phyloP scores from a whole-genome alignment of 495 filamentous ascomycete species.

The Penicillium dipodomyicola region DNA sequence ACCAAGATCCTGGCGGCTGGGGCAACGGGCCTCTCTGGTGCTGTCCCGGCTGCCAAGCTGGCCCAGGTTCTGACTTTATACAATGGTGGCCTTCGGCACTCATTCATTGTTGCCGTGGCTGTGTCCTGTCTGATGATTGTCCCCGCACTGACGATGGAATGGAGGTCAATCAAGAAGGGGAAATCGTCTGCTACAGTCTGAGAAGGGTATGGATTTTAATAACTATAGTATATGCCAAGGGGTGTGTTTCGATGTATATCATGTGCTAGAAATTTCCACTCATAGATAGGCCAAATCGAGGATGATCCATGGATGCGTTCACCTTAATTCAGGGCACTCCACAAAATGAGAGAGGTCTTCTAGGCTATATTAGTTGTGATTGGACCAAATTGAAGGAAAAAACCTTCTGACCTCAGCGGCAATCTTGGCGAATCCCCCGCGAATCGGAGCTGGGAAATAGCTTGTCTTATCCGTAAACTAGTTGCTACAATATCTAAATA shows the following conservation, averaged over 20 bases:
- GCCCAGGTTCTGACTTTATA: constrained; percentile 50
- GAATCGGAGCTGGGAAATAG: too few relatives aligned
- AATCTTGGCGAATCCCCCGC: too few relatives aligned
- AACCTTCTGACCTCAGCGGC: too few relatives aligned
- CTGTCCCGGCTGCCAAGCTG: constrained; percentile 44
- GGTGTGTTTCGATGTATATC: not conserved
- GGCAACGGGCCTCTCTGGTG: constrained; percentile 19
- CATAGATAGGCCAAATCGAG: not conserved
- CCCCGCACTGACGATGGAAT: constrained; percentile 56
- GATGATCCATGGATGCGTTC: too few relatives aligned
- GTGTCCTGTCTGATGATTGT: constrained; percentile 52
- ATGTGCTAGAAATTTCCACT: not conserved
- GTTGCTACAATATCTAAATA: too few relatives aligned
- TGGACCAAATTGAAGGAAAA: too few relatives aligned
- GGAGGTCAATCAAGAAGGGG: constrained; percentile 55
- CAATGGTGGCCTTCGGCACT: constrained; percentile 53
- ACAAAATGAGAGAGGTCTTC: too few relatives aligned
- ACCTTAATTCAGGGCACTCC: too few relatives aligned
- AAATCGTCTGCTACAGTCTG: not conserved
- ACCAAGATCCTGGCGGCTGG: constrained; percentile 18
- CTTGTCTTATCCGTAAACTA: too few relatives aligned
- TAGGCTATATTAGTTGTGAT: too few relatives aligned
- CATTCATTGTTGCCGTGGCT: constrained; percentile 54
- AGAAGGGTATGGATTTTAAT: not conserved
- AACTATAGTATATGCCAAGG: not conserved